These are phyloP conservation scores for Cyclostephanos tholiformis DNA, from an alignment of 108 stramenopile species.

Conservation along the genomic window DNA sequence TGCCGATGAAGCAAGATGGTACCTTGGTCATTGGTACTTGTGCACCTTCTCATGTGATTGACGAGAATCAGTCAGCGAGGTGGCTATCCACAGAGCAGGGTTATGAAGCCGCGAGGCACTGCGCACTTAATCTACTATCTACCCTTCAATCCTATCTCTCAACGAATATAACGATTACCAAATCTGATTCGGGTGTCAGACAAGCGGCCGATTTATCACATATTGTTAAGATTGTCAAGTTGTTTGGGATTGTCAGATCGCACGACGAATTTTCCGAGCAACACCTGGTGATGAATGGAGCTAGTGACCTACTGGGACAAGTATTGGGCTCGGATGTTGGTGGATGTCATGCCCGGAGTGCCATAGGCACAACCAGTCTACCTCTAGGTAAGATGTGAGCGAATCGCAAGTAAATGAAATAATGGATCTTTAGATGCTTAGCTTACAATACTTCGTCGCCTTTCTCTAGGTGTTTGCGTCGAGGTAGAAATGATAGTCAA, in stretches of 20 bases:
- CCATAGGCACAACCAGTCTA: slow-evolving; percentile 47
- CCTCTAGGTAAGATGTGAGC: slow-evolving; percentile 15
- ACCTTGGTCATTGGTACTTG: slow-evolving; percentile 48
- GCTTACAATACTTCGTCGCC: background rate
- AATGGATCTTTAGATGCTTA: background rate
- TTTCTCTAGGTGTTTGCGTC: slow-evolving; percentile 44
- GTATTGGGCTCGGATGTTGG: slow-evolving; percentile 48
- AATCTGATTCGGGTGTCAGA: slow-evolving; percentile 6
- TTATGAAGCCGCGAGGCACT: slow-evolving; percentile 56
- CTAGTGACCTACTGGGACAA: slow-evolving; percentile 39
- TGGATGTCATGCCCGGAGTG: slow-evolving; percentile 50
- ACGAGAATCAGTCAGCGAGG: background rate
- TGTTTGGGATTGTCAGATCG: slow-evolving; percentile 48
- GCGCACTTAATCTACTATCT: slow-evolving; percentile 58
- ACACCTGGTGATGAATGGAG: slow-evolving; percentile 52
- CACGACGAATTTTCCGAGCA: slow-evolving; percentile 45
- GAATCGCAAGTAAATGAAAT: background rate
- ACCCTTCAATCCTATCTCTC: slow-evolving; percentile 45
- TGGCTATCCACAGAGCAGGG: slow-evolving; percentile 52
- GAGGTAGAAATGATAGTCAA: slow-evolving; percentile 51
- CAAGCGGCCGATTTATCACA: slow-evolving; percentile 36
- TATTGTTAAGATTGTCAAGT: slow-evolving; percentile 36
- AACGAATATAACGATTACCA: slow-evolving; percentile 17
- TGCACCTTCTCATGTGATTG: slow-evolving; percentile 51
- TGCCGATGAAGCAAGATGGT: slow-evolving; percentile 54